Base-by-base conservation (phyloP, 495 filamentous ascomycete species). In the Trichoderma reesei region DNA sequence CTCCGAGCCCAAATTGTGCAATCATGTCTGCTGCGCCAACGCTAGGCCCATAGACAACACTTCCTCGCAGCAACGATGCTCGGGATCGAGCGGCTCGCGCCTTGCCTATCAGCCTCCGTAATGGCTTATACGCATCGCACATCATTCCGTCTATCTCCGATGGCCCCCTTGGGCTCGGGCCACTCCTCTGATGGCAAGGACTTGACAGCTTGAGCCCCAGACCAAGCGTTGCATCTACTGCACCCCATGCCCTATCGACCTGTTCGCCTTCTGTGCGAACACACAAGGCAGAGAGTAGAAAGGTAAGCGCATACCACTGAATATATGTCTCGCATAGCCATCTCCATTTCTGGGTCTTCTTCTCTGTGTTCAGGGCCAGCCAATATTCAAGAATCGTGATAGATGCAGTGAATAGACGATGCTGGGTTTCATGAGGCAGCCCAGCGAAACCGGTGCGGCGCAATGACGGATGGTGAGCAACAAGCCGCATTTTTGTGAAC, bases 271-370 rank as follows among this genome's bases (percentile, higher is more conserved):
- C 81, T n/a, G 87, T 84, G 34, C 90, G 84, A 36, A 88, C 82
- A 68, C 87, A 88, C 4, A 95, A 79, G 67, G 96, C 93, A 0
- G 89, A 82, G 10, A 96, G 72, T 3, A 87, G 78, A 69, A 89
- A 90, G 2, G 87, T 88, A 3, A 93, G 80, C 5, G 90, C 89
- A 66, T 93, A 88, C 86, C 88, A 91, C 65, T 93, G 90, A 26
- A 87, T 86, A 71, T 92, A 90, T 0, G 85, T 90, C 68, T 86
- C 82, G 75, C 90, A 92, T 8, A 92, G 80, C 91, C 91, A 96
- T 33, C 83, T 80, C 86, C 88, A 96, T 63, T 86, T 82, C 62
- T 81, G 79, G 3, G 82, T 83, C 11, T 82, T 76, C 10, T 80
- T 72, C 65, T 88, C 85, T 13, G 77, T 83, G 66, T 86, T 82